Conservation (phyloP, 2,329 filamentous ascomycete genomes). For the Sporothrix brunneoviolacea region DNA sequence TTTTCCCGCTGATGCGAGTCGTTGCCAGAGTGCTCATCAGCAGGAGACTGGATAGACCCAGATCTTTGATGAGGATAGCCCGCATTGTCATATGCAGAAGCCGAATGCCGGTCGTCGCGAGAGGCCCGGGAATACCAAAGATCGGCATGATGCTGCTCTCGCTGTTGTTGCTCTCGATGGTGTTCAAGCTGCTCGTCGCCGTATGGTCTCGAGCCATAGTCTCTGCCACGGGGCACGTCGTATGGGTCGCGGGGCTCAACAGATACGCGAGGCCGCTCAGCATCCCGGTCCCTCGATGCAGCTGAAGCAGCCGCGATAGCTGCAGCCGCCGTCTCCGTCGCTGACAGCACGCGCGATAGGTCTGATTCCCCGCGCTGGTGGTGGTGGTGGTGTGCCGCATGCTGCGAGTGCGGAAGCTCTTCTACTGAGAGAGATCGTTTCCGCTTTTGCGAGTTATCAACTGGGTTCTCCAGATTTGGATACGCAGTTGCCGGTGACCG, state of each 20-base stretch:
- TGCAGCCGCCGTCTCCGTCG: constrained; percentile 9
- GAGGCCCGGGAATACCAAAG: constrained; percentile 43
- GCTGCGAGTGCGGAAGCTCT: constrained; percentile 35
- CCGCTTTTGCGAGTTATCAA: constrained; percentile 51
- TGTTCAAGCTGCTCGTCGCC: constrained; percentile 3
- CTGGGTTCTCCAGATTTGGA: constrained; percentile 39
- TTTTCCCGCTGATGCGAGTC: constrained; percentile 23
- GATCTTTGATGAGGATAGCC: constrained; percentile 38
- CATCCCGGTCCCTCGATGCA: neutral
- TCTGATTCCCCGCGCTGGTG: constrained; percentile 10
- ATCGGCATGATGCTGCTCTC: constrained; percentile 33
- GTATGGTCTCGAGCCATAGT: neutral
- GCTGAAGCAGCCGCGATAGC: constrained; percentile 14
- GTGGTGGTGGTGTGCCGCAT: constrained; percentile 28
- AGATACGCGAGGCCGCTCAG: neutral
- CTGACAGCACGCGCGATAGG: neutral
- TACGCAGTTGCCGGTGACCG: constrained; percentile 30
- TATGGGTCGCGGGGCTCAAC: constrained; percentile 14
- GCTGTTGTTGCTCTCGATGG: constrained; percentile 17
- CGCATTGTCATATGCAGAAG: constrained; percentile 43
- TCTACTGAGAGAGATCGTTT: constrained; percentile 62
- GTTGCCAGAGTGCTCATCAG: constrained; percentile 45
- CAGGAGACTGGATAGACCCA: constrained; percentile 33
- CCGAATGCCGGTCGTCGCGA: constrained; percentile 40
- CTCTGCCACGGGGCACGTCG: constrained; percentile 4